These are phyloP conservation scores for Pleodorina starrii DNA, from an alignment of 139 green algal species.

Conservation along the genomic window DNA sequence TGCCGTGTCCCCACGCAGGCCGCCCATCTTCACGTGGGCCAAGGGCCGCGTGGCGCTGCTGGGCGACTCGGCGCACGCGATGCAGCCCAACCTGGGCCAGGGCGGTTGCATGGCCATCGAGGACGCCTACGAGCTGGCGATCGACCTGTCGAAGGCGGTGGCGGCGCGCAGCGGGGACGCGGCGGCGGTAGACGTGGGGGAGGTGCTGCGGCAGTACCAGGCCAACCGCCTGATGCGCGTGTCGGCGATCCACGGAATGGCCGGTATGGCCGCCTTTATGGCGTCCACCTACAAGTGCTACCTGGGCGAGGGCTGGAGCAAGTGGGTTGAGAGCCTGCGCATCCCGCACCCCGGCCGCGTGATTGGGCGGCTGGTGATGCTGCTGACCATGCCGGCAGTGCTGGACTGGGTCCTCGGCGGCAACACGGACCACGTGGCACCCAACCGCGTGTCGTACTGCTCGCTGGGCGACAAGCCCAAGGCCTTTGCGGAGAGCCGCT, in stretches of 20 bases:
- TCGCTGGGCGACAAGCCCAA: slow-evolving; percentile 75
- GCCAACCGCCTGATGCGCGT: slow-evolving; percentile 81
- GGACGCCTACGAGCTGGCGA: slow-evolving; percentile 86
- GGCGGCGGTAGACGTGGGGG: neutral
- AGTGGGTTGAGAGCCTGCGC: slow-evolving; percentile 72
- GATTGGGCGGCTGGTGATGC: slow-evolving; percentile 77
- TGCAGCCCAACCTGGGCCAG: slow-evolving; percentile 99
- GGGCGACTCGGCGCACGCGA: slow-evolving; percentile 96
- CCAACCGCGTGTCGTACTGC: slow-evolving; percentile 39
- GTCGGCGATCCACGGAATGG: slow-evolving; percentile 93
- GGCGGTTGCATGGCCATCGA: slow-evolving; percentile 96
- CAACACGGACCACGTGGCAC: slow-evolving; percentile 72
- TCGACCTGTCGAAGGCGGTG: slow-evolving; percentile 66
- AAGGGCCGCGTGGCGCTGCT: slow-evolving; percentile 91
- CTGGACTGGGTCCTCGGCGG: slow-evolving; percentile 90
- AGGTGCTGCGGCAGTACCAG: slow-evolving; percentile 72
- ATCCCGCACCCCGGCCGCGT: slow-evolving; percentile 97
- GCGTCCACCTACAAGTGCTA: slow-evolving; percentile 82
- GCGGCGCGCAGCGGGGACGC: slow-evolving; percentile 6
- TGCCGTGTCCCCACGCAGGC: slow-evolving; percentile 40
- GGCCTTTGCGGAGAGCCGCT: slow-evolving; percentile 74
- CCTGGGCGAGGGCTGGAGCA: slow-evolving; percentile 81
- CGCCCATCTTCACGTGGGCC: slow-evolving; percentile 86
- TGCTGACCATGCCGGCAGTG: slow-evolving; percentile 85
- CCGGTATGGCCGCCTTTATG: slow-evolving; percentile 92